These are phyloP conservation scores for Chlorella sp. DNA, from an alignment of 139 green algal species.

Conservation along the genomic window DNA sequence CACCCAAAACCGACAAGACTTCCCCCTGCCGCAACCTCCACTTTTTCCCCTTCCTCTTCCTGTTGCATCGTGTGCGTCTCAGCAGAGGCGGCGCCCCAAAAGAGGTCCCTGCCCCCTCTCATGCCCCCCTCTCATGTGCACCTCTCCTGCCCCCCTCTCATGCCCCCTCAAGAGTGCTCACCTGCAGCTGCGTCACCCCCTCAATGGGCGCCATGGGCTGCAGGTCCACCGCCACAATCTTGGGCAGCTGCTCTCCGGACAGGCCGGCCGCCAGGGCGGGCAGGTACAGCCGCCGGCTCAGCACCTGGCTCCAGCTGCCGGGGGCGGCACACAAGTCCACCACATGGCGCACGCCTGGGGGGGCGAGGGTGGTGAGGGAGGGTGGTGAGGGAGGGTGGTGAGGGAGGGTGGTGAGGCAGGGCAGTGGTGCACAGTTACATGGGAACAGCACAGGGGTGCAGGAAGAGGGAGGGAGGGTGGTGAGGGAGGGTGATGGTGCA, in stretches of 20 bases:
- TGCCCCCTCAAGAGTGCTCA: no score
- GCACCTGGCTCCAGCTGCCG: conserved; percentile 95
- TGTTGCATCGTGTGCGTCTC: no score
- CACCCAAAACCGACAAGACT: no score
- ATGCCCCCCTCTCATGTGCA: neutral
- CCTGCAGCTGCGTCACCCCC: conserved; percentile 92
- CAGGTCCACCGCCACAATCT: conserved; percentile 97
- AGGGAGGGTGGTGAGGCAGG: neutral
- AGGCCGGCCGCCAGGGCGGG: conserved; percentile 64
- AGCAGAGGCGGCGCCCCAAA: no score
- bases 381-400: neutral
- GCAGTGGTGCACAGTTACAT: neutral
- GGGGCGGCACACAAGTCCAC: conserved; percentile 98
- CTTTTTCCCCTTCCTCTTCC: no score
- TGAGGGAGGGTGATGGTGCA: no score
- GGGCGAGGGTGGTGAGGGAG: neutral
- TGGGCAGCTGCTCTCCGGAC: conserved; percentile 63
- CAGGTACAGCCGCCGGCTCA: conserved; percentile 83
- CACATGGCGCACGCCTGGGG: conserved; percentile 84
- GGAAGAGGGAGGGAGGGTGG: neutral
- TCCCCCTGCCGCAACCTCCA: no score
- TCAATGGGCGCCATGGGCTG: conserved; percentile 99
- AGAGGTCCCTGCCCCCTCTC: neutral
- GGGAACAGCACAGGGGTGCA: neutral
- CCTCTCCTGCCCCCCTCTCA: neutral